Evolutionary conservation across 805 yeast genomes (phyloP).

Genomic region (Cyberlindnera japonica): DNA sequence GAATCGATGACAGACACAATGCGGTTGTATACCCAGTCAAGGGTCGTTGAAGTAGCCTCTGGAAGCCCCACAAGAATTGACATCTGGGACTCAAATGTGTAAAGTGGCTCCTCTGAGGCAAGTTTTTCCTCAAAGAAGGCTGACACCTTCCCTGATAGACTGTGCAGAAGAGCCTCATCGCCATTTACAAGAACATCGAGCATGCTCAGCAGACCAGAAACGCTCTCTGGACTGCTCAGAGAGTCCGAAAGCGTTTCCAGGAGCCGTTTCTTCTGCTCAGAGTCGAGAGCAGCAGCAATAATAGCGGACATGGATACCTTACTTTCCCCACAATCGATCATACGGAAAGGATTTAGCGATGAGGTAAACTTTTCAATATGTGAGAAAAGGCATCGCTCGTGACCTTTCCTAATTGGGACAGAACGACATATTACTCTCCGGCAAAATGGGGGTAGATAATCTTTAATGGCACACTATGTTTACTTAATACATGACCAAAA

Average conservation of each 20-base stretch:
- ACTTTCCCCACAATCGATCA: too few species aligned
- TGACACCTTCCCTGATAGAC: slow-evolving; percentile 6
- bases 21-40: slow-evolving; percentile 9
- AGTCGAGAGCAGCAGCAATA: not conserved
- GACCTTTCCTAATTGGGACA: not conserved
- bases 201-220: slow-evolving; percentile 11
- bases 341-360: too few species aligned
- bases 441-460: too few species aligned
- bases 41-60: not conserved
- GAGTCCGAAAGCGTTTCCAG: slow-evolving; percentile 5
- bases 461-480: too few species aligned
- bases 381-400: not conserved
- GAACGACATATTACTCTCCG: not conserved
- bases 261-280: not conserved
- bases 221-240: slow-evolving; percentile 6
- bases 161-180: slow-evolving; percentile 1
- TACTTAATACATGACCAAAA: too few species aligned
- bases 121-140: not conserved
- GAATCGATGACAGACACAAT: slow-evolving; percentile 4
- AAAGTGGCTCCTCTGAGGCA: not conserved
- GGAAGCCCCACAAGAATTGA: slow-evolving; percentile 13
- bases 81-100: not conserved
- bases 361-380: not conserved
- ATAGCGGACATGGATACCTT: too few species aligned
- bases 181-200: slow-evolving; percentile 5